phyloP scores from a whole-genome alignment of 768 basidiomycete genomes.

The Termitomyces sp. region DNA sequence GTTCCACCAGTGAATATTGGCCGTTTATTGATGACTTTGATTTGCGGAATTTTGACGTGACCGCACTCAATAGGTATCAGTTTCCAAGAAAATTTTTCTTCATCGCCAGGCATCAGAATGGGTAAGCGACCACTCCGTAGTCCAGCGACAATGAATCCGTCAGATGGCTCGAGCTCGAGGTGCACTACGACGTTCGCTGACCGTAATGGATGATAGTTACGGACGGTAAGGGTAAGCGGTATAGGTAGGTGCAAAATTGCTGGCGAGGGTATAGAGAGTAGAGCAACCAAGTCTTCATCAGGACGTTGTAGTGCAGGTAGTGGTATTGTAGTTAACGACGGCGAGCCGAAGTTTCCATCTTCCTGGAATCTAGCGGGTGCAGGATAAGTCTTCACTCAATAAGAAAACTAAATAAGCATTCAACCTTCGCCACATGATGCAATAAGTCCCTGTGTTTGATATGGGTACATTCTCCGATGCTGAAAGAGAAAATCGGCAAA shows the following conservation, averaged over 20 bases:
- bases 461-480: constrained; percentile 35
- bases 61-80: constrained; percentile 76
- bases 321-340: constrained; percentile 43
- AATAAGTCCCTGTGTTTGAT: constrained; percentile 52
- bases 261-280: constrained; percentile 55
- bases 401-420: neutral
- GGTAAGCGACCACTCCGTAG: constrained; percentile 62
- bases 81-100: constrained; percentile 62
- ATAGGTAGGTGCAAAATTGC: constrained; percentile 62
- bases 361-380: constrained; percentile 35
- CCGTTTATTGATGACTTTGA: constrained; percentile 54
- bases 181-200: constrained; percentile 69
- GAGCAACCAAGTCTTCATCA: constrained; percentile 56
- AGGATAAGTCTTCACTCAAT: neutral
- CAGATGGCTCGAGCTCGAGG: constrained; percentile 61
- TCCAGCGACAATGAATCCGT: constrained; percentile 82
- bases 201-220: constrained; percentile 59
- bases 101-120: constrained; percentile 66
- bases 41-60: constrained; percentile 51
- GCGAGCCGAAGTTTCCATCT: constrained; percentile 37
- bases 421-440: constrained; percentile 64
- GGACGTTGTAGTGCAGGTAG: constrained; percentile 64
- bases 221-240: constrained; percentile 49
- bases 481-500: constrained; percentile 47
- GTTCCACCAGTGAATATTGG: constrained; percentile 22